Conservation (phyloP, 257 asterid genomes). For the Solanum commersonii region DNA sequence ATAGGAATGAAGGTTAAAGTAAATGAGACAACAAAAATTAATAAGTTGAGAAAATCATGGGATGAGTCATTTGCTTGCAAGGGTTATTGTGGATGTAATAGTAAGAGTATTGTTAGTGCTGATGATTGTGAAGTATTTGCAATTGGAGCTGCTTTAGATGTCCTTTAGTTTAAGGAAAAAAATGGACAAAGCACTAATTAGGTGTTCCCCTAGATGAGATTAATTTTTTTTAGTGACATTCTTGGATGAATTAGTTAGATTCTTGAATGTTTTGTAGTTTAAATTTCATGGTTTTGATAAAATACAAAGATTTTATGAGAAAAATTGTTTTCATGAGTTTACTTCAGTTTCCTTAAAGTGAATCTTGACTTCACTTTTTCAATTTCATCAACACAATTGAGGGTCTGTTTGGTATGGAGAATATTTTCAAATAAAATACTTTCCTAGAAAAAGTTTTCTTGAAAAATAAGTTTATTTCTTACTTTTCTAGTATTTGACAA, state of each 20-base stretch:
- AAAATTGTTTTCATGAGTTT: neutral
- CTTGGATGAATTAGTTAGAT: neutral
- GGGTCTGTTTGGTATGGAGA: neutral
- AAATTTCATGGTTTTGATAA: neutral
- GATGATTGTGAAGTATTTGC: conserved; percentile 16
- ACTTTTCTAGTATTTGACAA: neutral
- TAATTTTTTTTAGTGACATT: neutral
- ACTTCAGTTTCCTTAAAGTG: neutral
- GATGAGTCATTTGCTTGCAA: neutral
- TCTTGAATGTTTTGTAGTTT: neutral
- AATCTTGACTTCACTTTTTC: neutral
- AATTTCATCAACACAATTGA: neutral
- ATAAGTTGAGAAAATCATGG: neutral
- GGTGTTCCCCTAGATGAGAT: neutral
- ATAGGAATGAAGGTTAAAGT: conserved; percentile 29
- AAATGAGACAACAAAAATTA: neutral
- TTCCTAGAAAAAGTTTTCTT: neutral
- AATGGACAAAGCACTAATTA: neutral
- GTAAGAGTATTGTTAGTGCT: neutral
- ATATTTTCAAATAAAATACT: too few species aligned
- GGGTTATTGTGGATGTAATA: conserved; percentile 8
- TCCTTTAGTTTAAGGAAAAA: neutral
- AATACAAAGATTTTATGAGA: neutral
- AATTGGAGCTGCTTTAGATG: conserved; percentile 26
- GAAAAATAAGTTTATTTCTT: neutral